Evolutionary conservation across 352 stramenopile species (phyloP).

Genomic region (Globisporangium acanthophoron): DNA sequence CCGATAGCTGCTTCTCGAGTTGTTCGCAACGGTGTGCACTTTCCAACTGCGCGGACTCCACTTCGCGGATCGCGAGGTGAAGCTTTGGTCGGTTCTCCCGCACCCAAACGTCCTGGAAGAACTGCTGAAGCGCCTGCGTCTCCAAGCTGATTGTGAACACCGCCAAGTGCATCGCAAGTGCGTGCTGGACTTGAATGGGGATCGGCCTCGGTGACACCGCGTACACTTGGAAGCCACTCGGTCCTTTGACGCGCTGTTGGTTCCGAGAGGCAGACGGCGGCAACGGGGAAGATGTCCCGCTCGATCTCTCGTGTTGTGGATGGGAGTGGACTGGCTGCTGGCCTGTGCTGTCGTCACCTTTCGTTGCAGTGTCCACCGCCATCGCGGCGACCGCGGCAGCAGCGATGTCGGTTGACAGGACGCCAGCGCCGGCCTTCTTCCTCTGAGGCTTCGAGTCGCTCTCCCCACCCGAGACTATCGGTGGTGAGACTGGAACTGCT

Average conservation of each 20-base stretch:
- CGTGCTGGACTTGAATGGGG: slow-evolving; percentile 11
- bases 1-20: neutral
- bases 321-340: slow-evolving; percentile 4
- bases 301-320: neutral
- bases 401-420: slow-evolving; percentile 10
- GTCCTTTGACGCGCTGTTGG: neutral
- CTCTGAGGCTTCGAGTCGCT: neutral
- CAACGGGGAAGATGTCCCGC: neutral
- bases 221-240: slow-evolving; percentile 43
- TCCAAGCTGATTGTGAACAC: slow-evolving; percentile 18
- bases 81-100: slow-evolving; percentile 9
- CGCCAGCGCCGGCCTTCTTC: slow-evolving; percentile 5
- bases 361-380: neutral
- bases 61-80: slow-evolving; percentile 12
- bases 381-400: slow-evolving; percentile 6
- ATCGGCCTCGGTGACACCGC: slow-evolving; percentile 23
- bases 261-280: neutral
- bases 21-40: slow-evolving; percentile 3
- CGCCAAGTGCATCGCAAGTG: slow-evolving; percentile 14
- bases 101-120: slow-evolving; percentile 23
- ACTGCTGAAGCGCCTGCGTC: slow-evolving; percentile 6
- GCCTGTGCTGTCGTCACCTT: neutral
- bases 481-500: neutral
- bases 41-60: slow-evolving; percentile 9
- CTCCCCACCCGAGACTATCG: too few species aligned